phyloP scores from a whole-genome alignment of 768 basidiomycete species.

The Tulasnella sp. region DNA sequence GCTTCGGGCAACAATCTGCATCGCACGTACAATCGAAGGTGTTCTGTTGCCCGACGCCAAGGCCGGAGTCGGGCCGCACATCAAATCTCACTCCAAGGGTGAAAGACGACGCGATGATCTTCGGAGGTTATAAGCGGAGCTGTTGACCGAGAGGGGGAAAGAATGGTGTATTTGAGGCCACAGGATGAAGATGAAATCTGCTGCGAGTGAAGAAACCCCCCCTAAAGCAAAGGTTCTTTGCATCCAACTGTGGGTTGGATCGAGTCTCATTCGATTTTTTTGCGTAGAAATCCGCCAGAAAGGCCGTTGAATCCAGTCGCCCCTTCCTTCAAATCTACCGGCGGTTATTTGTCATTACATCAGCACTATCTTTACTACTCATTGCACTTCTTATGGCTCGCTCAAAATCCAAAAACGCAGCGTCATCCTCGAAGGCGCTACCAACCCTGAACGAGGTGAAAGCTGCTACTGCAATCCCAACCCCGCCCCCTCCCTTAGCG shows the following conservation, averaged over 20 bases:
- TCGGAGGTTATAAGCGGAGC: background rate
- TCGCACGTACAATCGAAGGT: background rate
- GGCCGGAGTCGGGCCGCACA: background rate
- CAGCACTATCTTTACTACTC: background rate
- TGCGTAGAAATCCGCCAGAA: background rate
- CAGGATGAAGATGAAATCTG: background rate
- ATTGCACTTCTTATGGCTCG: background rate
- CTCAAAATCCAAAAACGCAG: background rate
- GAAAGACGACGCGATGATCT: background rate
- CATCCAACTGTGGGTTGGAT: background rate
- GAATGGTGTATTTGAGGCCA: background rate
- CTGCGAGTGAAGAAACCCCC: background rate
- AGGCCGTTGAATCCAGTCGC: background rate
- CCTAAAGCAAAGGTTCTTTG: background rate
- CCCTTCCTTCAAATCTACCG: background rate
- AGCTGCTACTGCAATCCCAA: background rate
- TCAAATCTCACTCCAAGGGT: background rate
- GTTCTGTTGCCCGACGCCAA: background rate
- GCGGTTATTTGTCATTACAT: background rate
- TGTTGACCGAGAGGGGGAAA: background rate
- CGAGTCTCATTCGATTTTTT: background rate
- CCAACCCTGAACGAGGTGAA: background rate
- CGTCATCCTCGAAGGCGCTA: background rate
- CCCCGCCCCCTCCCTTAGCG: too few species aligned
- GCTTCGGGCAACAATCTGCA: background rate